A percentile compares a stretch with the other conserved stretches of the same genome.
Conservation (phyloP, 257 asterid species). For the Salvia miltiorrhiza region DNA sequence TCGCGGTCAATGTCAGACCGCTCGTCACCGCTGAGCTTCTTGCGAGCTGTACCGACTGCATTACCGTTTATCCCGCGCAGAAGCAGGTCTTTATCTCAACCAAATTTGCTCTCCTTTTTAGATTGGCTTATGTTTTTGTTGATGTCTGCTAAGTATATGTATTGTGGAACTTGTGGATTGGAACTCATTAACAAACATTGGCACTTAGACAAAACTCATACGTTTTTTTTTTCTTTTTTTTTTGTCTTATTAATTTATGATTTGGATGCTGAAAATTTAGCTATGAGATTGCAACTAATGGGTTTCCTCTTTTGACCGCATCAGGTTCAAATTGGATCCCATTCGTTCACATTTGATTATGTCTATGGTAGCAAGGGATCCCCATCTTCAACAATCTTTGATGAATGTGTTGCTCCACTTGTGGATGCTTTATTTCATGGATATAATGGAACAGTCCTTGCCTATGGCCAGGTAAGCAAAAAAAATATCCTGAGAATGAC, state of each 20-base stretch:
- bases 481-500: background rate
- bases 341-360: constrained; percentile 82
- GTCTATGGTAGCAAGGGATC: constrained; percentile 71
- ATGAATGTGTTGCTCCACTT: constrained; percentile 74
- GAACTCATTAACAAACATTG: background rate
- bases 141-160: background rate
- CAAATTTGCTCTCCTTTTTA: background rate
- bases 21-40: constrained; percentile 90
- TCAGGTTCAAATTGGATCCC: constrained; percentile 97
- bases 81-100: constrained; percentile 55
- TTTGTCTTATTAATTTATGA: background rate
- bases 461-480: constrained; percentile 80
- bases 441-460: constrained; percentile 93
- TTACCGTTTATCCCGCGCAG: constrained; percentile 66
- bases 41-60: constrained; percentile 83
- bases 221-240: background rate
- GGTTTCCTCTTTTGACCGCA: background rate
- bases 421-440: constrained; percentile 86
- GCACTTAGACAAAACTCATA: background rate
- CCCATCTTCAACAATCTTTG: constrained; percentile 59
- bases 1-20: constrained; percentile 84
- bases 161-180: background rate
- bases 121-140: background rate
- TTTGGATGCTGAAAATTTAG: background rate
- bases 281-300: background rate